Evolutionary conservation across 1,284 basidiomycete species (phyloP), one percentile per base, ranked within the genome.

Genomic region (Xerocomus alliaceus): DNA sequence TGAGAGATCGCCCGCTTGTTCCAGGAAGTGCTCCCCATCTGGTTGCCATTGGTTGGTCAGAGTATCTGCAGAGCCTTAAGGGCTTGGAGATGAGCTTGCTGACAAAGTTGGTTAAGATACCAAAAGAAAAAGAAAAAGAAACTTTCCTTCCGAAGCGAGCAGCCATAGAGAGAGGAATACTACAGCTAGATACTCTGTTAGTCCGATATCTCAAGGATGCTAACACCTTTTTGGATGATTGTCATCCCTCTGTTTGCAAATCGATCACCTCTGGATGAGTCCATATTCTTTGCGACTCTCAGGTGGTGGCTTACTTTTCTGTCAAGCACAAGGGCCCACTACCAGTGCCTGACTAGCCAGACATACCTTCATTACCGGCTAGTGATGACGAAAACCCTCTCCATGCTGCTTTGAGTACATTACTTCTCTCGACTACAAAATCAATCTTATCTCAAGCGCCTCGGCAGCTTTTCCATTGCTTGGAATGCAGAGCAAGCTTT

Each of bases 391-490:
- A 63, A 63, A 29, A 58, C 37, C 1, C 26, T 63, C 0, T 54
- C 47, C 18, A 41, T 63, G 42, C 8, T 63, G 5, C 51, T 63
- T 18, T 44, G 32, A 0, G 4, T 2, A 2, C 32, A 46, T 7
- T 44, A 63, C 22, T 63, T 62, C 8, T 54, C 59, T 26, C 24
- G n/a, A 18, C 26, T 62, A 2, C 49, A 57, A 29, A 35, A 62
- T 17, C 15, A 61, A n/a, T 39, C 46, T 1, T 11, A 56, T 9
- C 5, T 11, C 1, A 45, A 61, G 8, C 11, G n/a, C 28, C 35
- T 63, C 1, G 17, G 55, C 3, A 18, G 5, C 12, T 63, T 63
- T 31, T 57, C 55, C 22, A 48, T 6, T 13, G 12, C 5, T 9
- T 37, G 22, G 9, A 37, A 10, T 24, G 10, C 24, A 8, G 28